Evolutionary conservation across 139 green algal species (phyloP).

Genomic region (Chlorella sp.): DNA sequence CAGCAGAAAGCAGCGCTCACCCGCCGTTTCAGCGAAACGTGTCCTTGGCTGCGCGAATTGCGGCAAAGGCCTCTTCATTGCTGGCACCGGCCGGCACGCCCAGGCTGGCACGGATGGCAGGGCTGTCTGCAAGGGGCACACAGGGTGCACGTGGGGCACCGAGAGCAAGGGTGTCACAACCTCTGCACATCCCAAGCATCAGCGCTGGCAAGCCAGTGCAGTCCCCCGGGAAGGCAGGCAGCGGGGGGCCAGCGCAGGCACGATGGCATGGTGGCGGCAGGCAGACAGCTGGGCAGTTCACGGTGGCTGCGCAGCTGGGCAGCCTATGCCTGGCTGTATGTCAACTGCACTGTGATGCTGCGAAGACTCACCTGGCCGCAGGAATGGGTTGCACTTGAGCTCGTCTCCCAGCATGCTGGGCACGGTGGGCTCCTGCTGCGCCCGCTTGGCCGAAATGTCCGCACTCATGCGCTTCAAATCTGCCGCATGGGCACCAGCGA

Average conservation of each 20-base stretch:
- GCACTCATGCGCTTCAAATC: constrained; percentile 14
- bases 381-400: constrained; percentile 91
- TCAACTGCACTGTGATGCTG: not conserved
- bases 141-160: not conserved
- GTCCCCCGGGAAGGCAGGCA: too few relatives aligned
- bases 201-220: too few relatives aligned
- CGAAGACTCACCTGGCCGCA: constrained; percentile 60
- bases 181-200: too few relatives aligned
- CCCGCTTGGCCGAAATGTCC: not conserved
- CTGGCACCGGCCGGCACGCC: constrained; percentile 52
- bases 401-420: constrained; percentile 81
- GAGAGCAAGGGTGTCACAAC: not conserved
- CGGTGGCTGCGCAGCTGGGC: too few relatives aligned
- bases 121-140: constrained; percentile 27
- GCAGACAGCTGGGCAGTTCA: too few relatives aligned
- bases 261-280: too few relatives aligned
- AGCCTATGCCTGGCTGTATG: too few relatives aligned
- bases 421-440: constrained; percentile 77
- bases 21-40: constrained; percentile 61
- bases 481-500: not conserved
- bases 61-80: constrained; percentile 75
- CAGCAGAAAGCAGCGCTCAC: not conserved
- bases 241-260: too few relatives aligned
- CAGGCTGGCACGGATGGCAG: constrained; percentile 64
- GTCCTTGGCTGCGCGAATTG: constrained; percentile 82